Base-by-base conservation (phyloP, 169 alveolate genomes). In the Eimeria sp. region DNA sequence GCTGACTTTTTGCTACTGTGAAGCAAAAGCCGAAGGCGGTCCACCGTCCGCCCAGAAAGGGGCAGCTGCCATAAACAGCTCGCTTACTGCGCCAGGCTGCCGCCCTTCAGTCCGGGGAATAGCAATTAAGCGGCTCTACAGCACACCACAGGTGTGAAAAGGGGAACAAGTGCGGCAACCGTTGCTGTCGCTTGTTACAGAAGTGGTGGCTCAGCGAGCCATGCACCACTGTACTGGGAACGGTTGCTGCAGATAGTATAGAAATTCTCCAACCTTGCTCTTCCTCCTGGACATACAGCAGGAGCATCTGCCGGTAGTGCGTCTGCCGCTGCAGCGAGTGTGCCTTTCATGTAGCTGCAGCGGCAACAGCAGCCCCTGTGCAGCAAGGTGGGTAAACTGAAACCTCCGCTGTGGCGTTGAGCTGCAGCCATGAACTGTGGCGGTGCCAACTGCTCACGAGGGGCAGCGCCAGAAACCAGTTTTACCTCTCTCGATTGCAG, bases 81-180 rank as follows among this genome's bases (percentile, higher is more conserved):
- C 83, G 83, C 56, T n/a, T 74, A 58, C 83, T 13, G 83, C 83
- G 6, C 18, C 78, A 71, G 54, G 83, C 83, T 74, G 56, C 43
- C 83, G 33, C 40, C 83, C 83, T 74, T 16, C 58, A 37, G 80
- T 23, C 80, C 0, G 14, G 54, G 54, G 13, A 40, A 9, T 54
- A 40, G 83, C 83, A 40, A 37, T 6, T 40, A 37, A 37, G 37
- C 58, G 33, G 43, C 83, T 40, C 33, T 74, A 60, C 1, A 18
- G 58, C 54, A 40, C 83, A 40, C 83, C 10, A 10, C 56, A 27
- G 33, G 40, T 56, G n/a, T 37, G 58, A 18, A 40, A 74, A 40
- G 4, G 33, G 1, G 4, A 30, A 1, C 58, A 74, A n/a, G 56
- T 20, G 49, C 74, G 54, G n/a, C 90, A 52, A 30, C 77, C 40